These are phyloP conservation scores for Leccinum holopus DNA, from an alignment of 1,284 basidiomycete genomes.

Conservation along the genomic window DNA sequence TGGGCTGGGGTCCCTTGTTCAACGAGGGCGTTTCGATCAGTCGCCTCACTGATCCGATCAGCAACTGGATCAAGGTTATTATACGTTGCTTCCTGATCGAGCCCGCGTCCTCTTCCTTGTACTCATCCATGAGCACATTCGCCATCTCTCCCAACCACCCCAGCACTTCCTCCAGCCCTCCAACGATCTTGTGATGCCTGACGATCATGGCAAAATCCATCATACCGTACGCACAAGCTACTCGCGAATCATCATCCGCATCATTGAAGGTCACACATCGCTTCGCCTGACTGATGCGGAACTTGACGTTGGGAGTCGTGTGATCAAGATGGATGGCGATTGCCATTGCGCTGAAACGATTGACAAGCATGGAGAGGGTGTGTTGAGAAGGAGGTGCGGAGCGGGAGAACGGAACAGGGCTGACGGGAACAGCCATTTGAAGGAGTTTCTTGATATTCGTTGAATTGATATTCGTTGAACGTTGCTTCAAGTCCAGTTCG, in stretches of 20 bases:
- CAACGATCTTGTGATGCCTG: slow-evolving; percentile 54
- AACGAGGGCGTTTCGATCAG: slow-evolving; percentile 57
- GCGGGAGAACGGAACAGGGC: slow-evolving; percentile 64
- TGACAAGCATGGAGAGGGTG: slow-evolving; percentile 81
- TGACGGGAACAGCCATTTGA: slow-evolving; percentile 77
- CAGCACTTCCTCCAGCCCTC: slow-evolving; percentile 51
- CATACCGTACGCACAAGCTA: slow-evolving; percentile 74
- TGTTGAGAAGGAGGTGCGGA: slow-evolving; percentile 50
- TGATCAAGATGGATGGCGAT: slow-evolving; percentile 78
- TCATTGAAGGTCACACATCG: slow-evolving; percentile 68
- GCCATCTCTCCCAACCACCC: slow-evolving; percentile 72
- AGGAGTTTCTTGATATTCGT: slow-evolving; percentile 69
- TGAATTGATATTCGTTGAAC: slow-evolving; percentile 50
- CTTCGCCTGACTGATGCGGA: slow-evolving; percentile 60
- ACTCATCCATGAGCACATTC: slow-evolving; percentile 59
- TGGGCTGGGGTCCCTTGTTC: slow-evolving; percentile 26
- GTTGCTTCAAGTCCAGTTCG: slow-evolving; percentile 37
- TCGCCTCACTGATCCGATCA: slow-evolving; percentile 62
- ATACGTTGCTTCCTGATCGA: slow-evolving; percentile 18
- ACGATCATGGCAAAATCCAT: slow-evolving; percentile 74
- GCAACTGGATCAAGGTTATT: slow-evolving; percentile 44
- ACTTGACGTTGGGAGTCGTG: slow-evolving; percentile 46
- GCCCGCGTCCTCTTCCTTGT: slow-evolving; percentile 31
- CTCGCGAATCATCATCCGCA: slow-evolving; percentile 70
- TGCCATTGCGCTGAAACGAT: slow-evolving; percentile 79